phyloP scores from a whole-genome alignment of 2,329 filamentous ascomycete genomes.

The Endocalyx cinctus region DNA sequence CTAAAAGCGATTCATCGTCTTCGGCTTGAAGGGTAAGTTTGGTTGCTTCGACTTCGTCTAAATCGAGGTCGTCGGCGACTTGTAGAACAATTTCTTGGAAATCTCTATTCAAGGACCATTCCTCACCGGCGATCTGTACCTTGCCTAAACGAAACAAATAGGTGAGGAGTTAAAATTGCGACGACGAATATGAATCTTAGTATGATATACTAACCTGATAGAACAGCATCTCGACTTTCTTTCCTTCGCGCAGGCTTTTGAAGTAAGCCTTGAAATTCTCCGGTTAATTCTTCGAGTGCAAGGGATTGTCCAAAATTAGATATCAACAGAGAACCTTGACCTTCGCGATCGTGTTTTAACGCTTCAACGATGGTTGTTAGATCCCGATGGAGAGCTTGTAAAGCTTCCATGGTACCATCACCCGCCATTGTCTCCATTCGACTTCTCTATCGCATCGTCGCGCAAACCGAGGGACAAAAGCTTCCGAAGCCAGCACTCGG shows the following conservation, averaged over 20 bases:
- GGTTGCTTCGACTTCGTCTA: conserved; percentile 85
- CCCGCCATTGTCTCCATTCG: conserved; percentile 61
- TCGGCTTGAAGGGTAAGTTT: conserved; percentile 70
- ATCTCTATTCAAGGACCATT: conserved; percentile 78
- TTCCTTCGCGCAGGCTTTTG: conserved; percentile 72
- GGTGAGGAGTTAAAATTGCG: no score
- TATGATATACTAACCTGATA: conserved; percentile 51
- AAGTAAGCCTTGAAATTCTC: conserved; percentile 66
- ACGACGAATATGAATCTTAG: no score
- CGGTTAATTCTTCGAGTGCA: conserved; percentile 58
- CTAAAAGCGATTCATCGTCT: conserved; percentile 62
- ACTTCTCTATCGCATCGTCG: conserved; percentile 42
- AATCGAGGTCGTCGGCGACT: conserved; percentile 80
- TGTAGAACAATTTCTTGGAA: conserved; percentile 80
- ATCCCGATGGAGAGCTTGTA: conserved; percentile 83
- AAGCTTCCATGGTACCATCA: conserved; percentile 65
- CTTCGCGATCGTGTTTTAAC: conserved; percentile 53
- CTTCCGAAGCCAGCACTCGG: no score
- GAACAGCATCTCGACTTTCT: conserved; percentile 66
- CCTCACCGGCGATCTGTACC: conserved; percentile 64
- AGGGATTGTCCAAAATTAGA: conserved; percentile 16
- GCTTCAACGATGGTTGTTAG: conserved; percentile 71
- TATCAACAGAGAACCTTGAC: conserved; percentile 55
- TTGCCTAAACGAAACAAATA: no score
- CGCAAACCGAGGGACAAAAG: conserved; percentile 6